Evolutionary conservation across 129 eudicot genomes (phyloP).

Genomic region (Flaveria linearis): DNA sequence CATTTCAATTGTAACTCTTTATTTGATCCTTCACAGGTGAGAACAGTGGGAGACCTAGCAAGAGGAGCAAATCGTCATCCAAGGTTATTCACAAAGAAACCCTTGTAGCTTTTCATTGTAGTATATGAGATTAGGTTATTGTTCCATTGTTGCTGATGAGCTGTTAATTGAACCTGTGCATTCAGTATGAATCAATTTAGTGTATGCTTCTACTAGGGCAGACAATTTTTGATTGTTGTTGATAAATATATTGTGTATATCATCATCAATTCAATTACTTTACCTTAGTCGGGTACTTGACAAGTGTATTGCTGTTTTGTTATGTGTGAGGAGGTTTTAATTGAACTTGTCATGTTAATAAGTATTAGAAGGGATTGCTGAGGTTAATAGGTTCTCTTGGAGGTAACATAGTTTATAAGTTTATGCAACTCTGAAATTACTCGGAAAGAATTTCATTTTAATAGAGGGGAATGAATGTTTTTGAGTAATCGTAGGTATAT

Average conservation of each 20-base stretch:
- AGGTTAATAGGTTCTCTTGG: too few species aligned
- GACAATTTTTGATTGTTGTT: neutral
- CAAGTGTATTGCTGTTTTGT: too few species aligned
- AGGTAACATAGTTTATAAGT: too few species aligned
- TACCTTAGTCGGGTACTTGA: too few species aligned
- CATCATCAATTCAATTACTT: too few species aligned
- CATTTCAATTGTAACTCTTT: constrained; percentile 4
- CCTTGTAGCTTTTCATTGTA: neutral
- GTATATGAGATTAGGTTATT: neutral
- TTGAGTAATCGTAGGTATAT: neutral
- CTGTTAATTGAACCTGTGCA: neutral
- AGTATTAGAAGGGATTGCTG: neutral
- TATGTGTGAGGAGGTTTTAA: neutral
- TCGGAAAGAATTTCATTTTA: too few species aligned
- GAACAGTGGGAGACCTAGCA: constrained; percentile 68
- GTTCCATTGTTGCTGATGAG: neutral
- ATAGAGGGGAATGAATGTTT: too few species aligned
- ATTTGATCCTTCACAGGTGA: constrained; percentile 56
- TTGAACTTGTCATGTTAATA: neutral
- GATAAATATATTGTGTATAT: neutral
- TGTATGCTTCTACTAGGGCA: neutral
- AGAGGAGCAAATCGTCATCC: constrained; percentile 62
- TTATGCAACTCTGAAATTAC: too few species aligned
- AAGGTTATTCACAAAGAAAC: constrained; percentile 46
- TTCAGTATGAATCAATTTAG: neutral